Percentiles rank a stretch among this genome's conserved stretches.
Conservation (phyloP, 1,139 yeast genomes). For the Schizosaccharomyces versatilis region DNA sequence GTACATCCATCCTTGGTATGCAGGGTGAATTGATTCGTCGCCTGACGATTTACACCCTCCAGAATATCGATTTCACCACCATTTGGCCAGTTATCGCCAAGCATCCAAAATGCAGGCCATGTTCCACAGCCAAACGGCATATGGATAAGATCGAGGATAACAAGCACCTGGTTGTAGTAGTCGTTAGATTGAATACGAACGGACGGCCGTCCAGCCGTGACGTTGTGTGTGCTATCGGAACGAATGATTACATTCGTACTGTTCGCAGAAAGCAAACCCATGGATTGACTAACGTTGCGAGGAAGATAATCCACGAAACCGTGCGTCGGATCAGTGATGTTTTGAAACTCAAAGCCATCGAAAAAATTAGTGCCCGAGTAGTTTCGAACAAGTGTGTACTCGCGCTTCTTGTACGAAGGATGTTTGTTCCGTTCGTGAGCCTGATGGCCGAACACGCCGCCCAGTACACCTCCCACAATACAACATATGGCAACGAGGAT, state of each 20-base stretch:
- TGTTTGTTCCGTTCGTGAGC: neutral
- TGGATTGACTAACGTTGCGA: slow-evolving; percentile 2
- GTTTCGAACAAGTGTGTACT: neutral
- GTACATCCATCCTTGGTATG: slow-evolving; percentile 8
- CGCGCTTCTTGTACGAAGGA: neutral
- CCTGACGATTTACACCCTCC: slow-evolving; percentile 8
- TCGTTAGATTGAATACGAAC: slow-evolving; percentile 6
- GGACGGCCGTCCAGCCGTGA: slow-evolving; percentile 7
- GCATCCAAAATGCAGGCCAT: slow-evolving; percentile 11
- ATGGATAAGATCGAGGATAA: slow-evolving; percentile 7
- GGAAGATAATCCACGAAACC: slow-evolving; percentile 7
- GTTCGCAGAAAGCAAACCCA: slow-evolving; percentile 7
- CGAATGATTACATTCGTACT: slow-evolving; percentile 6
- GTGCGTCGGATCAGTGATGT: slow-evolving; percentile 9
- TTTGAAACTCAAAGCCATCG: slow-evolving; percentile 7
- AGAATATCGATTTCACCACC: slow-evolving; percentile 9
- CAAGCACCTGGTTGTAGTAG: slow-evolving; percentile 4
- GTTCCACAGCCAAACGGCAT: slow-evolving; percentile 10
- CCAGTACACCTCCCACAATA: neutral
- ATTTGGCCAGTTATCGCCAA: slow-evolving; percentile 7
- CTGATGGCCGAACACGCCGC: neutral
- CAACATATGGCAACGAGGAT: neutral
- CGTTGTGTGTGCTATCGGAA: slow-evolving; percentile 2
- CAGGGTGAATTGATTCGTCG: slow-evolving; percentile 6
- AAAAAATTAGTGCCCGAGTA: slow-evolving; percentile 3